Percentiles rank a stretch among this genome's conserved stretches.
Evolutionary conservation across 345 rosid species (phyloP).

Genomic region (Abelmoschus esculentus): DNA sequence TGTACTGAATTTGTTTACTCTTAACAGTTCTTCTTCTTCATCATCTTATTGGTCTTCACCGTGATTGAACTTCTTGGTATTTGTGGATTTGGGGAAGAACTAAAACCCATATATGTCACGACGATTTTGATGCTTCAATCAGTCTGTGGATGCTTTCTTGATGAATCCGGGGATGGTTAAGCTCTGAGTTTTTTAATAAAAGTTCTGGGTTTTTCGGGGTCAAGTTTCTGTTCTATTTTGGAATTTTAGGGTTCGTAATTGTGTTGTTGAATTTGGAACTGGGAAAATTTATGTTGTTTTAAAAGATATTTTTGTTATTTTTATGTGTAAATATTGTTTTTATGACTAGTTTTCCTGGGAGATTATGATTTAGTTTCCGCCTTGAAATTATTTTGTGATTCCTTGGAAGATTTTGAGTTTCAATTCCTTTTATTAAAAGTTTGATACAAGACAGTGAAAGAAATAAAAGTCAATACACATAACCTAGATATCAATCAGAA

Average conservation of each 20-base stretch:
- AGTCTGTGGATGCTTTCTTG: slow-evolving; percentile 29
- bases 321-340: slow-evolving; percentile 31
- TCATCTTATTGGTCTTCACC: background rate
- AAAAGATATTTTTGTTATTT: slow-evolving; percentile 4
- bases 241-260: background rate
- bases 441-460: background rate
- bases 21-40: background rate
- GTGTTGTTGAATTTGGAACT: background rate
- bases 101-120: background rate
- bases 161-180: slow-evolving; percentile 36
- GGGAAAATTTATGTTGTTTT: background rate
- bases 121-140: slow-evolving; percentile 5
- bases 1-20: slow-evolving; percentile 16
- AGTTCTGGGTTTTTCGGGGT: background rate
- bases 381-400: slow-evolving; percentile 32
- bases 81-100: background rate
- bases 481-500: slow-evolving; percentile 17
- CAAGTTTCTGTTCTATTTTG: background rate
- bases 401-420: slow-evolving; percentile 38
- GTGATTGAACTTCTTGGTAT: background rate
- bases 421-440: slow-evolving; percentile 6
- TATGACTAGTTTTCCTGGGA: slow-evolving; percentile 5
- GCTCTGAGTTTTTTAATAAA: slow-evolving; percentile 1
- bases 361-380: slow-evolving; percentile 20
- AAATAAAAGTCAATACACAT: slow-evolving; percentile 6